Conservation (phyloP, 164 flowering plant species). For the Tetracentron sinense region DNA sequence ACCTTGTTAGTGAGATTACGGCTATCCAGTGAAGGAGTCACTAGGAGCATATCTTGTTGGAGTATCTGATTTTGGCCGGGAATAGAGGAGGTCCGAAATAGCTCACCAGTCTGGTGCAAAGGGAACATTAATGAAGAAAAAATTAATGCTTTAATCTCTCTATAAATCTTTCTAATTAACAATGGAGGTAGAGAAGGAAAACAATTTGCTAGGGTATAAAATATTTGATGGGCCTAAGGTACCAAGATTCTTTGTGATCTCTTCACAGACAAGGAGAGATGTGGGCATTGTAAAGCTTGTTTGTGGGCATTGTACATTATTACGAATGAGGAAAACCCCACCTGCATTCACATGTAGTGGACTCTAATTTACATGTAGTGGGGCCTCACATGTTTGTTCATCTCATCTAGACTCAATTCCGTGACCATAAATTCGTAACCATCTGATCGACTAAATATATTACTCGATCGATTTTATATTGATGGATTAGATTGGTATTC, state of each 20-base stretch:
- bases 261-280: background rate
- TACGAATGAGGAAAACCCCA: too few species aligned
- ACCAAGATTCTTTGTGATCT: background rate
- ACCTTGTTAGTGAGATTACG: background rate
- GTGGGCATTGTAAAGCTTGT: background rate
- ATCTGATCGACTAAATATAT: too few species aligned
- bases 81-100: slow-evolving; percentile 6
- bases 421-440: too few species aligned
- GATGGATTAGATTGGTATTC: too few species aligned
- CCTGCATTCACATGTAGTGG: too few species aligned
- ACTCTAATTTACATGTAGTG: too few species aligned
- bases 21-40: background rate
- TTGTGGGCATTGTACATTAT: too few species aligned
- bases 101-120: slow-evolving; percentile 16
- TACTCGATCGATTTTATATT: too few species aligned
- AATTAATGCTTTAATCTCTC: slow-evolving; percentile 14
- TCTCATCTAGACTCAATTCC: too few species aligned
- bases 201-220: background rate
- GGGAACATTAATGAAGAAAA: slow-evolving; percentile 4
- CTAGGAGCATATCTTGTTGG: slow-evolving; percentile 1
- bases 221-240: background rate
- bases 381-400: too few species aligned
- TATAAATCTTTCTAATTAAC: background rate
- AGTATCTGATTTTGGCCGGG: background rate
- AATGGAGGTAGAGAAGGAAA: background rate